These are phyloP conservation scores for Clausena lansium DNA, from an alignment of 345 rosid species.

Conservation along the genomic window DNA sequence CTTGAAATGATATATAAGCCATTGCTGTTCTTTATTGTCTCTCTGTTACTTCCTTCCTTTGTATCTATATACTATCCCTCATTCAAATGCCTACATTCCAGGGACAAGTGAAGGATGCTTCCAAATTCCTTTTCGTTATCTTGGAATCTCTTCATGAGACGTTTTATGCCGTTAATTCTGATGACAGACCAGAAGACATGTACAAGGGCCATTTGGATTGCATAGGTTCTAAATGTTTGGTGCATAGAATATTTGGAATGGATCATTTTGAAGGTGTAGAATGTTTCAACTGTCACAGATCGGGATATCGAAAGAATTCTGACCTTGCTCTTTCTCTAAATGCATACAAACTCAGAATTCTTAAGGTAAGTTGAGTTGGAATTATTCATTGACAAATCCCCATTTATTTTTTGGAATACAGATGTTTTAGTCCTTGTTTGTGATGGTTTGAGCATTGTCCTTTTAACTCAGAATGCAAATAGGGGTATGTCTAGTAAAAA, in stretches of 20 bases:
- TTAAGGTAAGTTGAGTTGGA: background rate
- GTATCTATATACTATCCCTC: background rate
- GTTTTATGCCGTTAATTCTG: background rate
- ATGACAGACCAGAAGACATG: background rate
- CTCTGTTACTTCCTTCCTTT: background rate
- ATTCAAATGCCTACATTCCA: too few relatives aligned
- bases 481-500: background rate
- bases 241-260: slow-evolving; percentile 1
- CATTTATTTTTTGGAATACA: background rate
- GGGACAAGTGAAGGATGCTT: background rate
- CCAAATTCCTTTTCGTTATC: background rate
- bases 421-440: background rate
- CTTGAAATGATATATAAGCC: background rate
- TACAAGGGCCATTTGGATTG: background rate
- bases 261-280: background rate
- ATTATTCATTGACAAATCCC: background rate
- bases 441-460: background rate
- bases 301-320: background rate
- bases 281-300: background rate
- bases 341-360: background rate
- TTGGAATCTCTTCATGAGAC: background rate
- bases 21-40: too few relatives aligned
- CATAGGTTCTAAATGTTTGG: background rate
- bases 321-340: background rate
- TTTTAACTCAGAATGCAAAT: background rate